Conservation (phyloP, 768 basidiomycete genomes). For the Boletus vermiculosoides region DNA sequence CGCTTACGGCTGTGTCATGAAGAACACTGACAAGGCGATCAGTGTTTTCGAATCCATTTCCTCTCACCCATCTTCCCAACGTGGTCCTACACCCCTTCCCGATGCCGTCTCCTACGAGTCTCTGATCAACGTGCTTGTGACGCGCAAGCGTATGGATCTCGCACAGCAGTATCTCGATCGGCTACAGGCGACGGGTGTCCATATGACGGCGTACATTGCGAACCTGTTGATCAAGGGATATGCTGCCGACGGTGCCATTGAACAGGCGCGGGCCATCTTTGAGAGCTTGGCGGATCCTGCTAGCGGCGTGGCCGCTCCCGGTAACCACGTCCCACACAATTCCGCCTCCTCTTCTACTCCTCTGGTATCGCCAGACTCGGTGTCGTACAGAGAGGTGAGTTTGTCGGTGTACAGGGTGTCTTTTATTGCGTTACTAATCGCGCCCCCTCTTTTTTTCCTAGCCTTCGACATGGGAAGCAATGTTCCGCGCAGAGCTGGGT, state of each 20-base stretch:
- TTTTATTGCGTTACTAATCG: neutral
- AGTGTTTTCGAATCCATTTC: constrained; percentile 74
- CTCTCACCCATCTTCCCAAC: constrained; percentile 44
- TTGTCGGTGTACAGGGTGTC: neutral
- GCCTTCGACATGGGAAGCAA: constrained; percentile 94
- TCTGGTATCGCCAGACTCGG: constrained; percentile 40
- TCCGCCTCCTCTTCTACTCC: constrained; percentile 30
- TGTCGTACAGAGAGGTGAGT: constrained; percentile 34
- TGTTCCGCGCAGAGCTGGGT: constrained; percentile 89
- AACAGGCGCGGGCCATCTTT: constrained; percentile 73
- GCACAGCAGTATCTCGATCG: constrained; percentile 64
- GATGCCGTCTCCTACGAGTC: constrained; percentile 91
- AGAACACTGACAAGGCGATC: constrained; percentile 76
- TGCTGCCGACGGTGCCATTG: constrained; percentile 66
- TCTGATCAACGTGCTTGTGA: constrained; percentile 81
- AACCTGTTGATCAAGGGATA: constrained; percentile 64
- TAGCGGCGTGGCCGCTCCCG: constrained; percentile 80
- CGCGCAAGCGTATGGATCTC: constrained; percentile 74
- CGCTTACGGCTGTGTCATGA: constrained; percentile 77
- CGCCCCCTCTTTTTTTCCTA: constrained; percentile 23
- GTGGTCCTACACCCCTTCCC: constrained; percentile 40
- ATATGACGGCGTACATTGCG: constrained; percentile 94
- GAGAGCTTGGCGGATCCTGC: constrained; percentile 78
- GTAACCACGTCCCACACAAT: constrained; percentile 81
- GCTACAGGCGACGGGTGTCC: constrained; percentile 62